Evolutionary conservation across 176 grass and related monocot species (phyloP).

Genomic region (Rhipidocladum racemiflorum): DNA sequence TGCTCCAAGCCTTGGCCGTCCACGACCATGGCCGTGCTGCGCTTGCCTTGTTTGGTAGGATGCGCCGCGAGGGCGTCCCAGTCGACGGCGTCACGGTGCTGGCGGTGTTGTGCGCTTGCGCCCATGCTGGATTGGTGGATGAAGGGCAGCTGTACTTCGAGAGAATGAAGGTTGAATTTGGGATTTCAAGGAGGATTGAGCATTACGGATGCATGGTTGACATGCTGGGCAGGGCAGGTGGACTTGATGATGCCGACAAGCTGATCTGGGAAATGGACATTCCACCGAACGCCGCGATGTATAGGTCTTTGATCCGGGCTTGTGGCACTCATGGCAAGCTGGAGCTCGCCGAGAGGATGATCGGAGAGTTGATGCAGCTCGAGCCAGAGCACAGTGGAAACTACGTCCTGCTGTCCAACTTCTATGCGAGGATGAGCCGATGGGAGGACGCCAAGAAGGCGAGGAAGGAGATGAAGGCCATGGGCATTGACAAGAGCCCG

Average conservation of each 20-base stretch:
- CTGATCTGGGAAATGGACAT: constrained; percentile 15
- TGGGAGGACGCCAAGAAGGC: constrained; percentile 25
- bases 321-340: constrained; percentile 12
- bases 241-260: constrained; percentile 27
- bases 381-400: constrained; percentile 21
- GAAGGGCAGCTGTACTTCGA: constrained; percentile 19
- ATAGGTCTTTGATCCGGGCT: constrained; percentile 31
- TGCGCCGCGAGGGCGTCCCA: background rate
- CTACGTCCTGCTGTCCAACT: constrained; percentile 24
- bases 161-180: constrained; percentile 35
- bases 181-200: constrained; percentile 15
- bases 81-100: constrained; percentile 36
- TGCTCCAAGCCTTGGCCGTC: constrained; percentile 31
- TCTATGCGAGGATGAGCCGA: constrained; percentile 13
- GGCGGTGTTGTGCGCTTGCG: constrained; percentile 25
- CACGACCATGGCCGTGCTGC: constrained; percentile 18
- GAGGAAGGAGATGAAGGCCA: constrained; percentile 28
- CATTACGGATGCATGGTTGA: constrained; percentile 46
- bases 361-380: constrained; percentile 13
- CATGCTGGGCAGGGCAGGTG: constrained; percentile 32
- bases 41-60: constrained; percentile 29
- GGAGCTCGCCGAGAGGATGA: constrained; percentile 13
- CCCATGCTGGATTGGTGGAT: constrained; percentile 34
- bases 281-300: constrained; percentile 9
- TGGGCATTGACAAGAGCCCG: constrained; percentile 36